Conservation (phyloP, 2,329 filamentous ascomycete genomes). For the Thielaviopsis ethacetica region DNA sequence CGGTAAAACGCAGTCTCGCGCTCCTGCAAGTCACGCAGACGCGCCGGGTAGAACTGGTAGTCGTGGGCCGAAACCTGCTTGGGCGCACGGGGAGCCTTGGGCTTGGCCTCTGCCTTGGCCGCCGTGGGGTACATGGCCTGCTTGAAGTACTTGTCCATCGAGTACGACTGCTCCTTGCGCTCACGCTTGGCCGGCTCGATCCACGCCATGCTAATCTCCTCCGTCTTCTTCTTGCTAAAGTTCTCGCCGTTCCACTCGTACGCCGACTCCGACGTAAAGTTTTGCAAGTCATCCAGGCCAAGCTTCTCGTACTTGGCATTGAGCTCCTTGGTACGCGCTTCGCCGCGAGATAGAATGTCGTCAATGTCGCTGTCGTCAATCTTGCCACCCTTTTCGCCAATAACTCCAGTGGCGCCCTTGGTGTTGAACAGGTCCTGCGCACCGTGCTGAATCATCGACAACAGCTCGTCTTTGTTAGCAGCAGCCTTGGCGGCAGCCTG, state of each 20-base stretch:
- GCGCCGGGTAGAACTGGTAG: slow-evolving; percentile 88
- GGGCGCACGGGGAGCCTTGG: slow-evolving; percentile 86
- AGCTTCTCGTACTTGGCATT: slow-evolving; percentile 94
- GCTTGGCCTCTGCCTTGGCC: slow-evolving; percentile 78
- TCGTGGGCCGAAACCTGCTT: slow-evolving; percentile 88
- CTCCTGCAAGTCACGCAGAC: slow-evolving; percentile 78
- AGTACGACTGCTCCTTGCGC: slow-evolving; percentile 94
- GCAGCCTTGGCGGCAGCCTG: slow-evolving; percentile 82
- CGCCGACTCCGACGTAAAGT: slow-evolving; percentile 91
- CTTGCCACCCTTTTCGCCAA: slow-evolving; percentile 42
- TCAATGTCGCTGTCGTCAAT: slow-evolving; percentile 86
- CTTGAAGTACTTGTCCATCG: slow-evolving; percentile 97
- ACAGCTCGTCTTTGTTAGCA: slow-evolving; percentile 85
- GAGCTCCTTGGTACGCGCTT: slow-evolving; percentile 74
- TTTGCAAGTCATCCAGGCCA: slow-evolving; percentile 90
- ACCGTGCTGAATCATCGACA: slow-evolving; percentile 97
- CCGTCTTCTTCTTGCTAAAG: slow-evolving; percentile 82
- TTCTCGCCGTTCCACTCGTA: slow-evolving; percentile 99
- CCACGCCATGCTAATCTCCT: slow-evolving; percentile 73
- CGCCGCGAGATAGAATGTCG: slow-evolving; percentile 67
- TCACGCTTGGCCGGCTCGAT: slow-evolving; percentile 98
- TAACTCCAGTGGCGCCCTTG: slow-evolving; percentile 46
- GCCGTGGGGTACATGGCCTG: slow-evolving; percentile 57
- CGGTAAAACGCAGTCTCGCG: slow-evolving; percentile 91
- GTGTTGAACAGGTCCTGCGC: slow-evolving; percentile 84